Base-by-base conservation (phyloP, 2,329 filamentous ascomycete species). In the Colletotrichum filicis region DNA sequence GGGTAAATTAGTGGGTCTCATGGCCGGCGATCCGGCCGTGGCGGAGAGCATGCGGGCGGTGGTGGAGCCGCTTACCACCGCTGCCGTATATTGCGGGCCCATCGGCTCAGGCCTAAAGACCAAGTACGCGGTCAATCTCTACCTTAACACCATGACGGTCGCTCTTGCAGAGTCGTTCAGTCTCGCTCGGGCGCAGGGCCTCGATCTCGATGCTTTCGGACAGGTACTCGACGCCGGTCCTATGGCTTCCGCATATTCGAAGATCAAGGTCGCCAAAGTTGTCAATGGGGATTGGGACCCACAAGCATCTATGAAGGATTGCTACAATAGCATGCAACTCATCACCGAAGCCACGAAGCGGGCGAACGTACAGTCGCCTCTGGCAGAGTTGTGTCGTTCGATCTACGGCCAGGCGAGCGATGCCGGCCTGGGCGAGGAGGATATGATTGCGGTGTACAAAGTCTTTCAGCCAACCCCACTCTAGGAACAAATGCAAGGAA, bases 91-190 rank as follows among this genome's bases (percentile, higher is more conserved):
- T 73, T 83, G 80, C 64, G 81, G 80, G 1, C 78, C 77, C 1
- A 76, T 82, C 22, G 81, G 79, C 8, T 74, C 70, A 1, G 80
- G 80, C 3, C 70, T 83, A 3, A 78, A 76, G 70, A 80, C 77
- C 0, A 82, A 82, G 30, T 82, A 79, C 52, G 79, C 80, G 11
- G 76, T 78, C 37, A 83, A 82, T 62, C 61, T 66, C 19, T 81
- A 74, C 56, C 73, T 81, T 8, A 77, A 79, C 67, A 75, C 79
- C 19, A 69, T 80, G 68, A 80, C 79, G 5, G 80, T 76, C 1
- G 80, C 80, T 0, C 76, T 82, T 0, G 79, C 79, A 1, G 80
- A 82, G 68, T 77, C 81, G 2, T 78, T 81, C 76, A 79, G 78
- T 66, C 75, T 83, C 1, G 80, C 81, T 0, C 62, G 66, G 14